These are phyloP conservation scores for Pseudoscleropodium purum DNA, from an alignment of 225 moss, liverwort and hornwort genomes.

Conservation along the genomic window DNA sequence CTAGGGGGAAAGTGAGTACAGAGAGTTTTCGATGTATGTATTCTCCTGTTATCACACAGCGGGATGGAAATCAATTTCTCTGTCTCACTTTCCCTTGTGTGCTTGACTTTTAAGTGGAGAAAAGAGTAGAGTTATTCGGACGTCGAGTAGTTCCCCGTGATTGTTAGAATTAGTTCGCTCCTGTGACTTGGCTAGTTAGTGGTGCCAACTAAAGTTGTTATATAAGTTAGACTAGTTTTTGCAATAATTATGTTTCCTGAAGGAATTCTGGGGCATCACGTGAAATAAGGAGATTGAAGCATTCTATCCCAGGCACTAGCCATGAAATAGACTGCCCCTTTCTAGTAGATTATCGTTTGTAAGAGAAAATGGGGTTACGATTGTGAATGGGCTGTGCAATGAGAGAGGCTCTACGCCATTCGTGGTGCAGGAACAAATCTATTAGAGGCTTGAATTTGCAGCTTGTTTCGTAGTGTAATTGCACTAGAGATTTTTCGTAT, in stretches of 20 bases:
- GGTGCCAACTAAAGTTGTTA: background rate
- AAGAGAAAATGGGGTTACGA: background rate
- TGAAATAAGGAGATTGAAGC: background rate
- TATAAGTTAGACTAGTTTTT: background rate
- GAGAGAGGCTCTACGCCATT: background rate
- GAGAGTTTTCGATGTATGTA: no score
- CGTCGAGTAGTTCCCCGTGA: background rate
- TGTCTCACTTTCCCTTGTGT: background rate
- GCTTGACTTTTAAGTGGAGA: background rate
- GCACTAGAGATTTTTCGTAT: background rate
- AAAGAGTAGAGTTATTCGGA: background rate
- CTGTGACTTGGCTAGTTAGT: background rate
- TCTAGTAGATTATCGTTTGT: background rate
- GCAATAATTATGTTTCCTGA: background rate
- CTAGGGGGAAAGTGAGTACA: background rate
- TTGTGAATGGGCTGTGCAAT: background rate
- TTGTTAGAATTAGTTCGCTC: background rate
- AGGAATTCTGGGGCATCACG: background rate
- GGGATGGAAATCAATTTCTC: no score
- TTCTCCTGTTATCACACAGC: no score
- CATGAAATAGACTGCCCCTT: background rate
- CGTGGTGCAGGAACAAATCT: background rate
- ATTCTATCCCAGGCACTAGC: background rate
- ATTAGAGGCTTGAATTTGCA: background rate
- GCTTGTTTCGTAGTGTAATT: background rate